Base-by-base conservation (phyloP, 1,284 basidiomycete species). In the Ceratobasidium sp. region DNA sequence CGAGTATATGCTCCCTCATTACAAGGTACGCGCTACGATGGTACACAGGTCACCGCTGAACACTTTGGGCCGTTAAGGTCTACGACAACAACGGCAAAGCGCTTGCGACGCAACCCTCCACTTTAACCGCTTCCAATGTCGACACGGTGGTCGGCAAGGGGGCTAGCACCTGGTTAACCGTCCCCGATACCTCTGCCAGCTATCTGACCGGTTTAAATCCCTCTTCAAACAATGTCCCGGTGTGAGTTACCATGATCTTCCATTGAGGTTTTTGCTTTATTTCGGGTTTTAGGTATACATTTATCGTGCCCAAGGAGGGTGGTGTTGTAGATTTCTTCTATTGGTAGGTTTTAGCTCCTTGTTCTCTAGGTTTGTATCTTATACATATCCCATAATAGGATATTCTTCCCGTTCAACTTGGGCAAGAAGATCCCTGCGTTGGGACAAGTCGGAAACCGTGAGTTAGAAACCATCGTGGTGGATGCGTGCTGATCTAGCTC, bases 321-420 rank as follows among this genome's bases (percentile, higher is more conserved):
- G 67, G 67, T 9, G 58, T 70, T 9, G 67, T 70, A 8, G 67
- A 70, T 28, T 48, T 70, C 44, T 70, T 70, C 56, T 70, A 70
- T n/a, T 70, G 67, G 67, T 70, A 28, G 2, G 67, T 21, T 28
- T 44, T 18, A 11, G 53, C 40, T 12, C 36, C 18, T 25, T 36
- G 11, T 3, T 40, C 40, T 51, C 23, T n/a, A 23, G 14, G 18
- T n/a, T 28, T 33, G 14, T 23, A 18, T 7, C 12, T 36, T 58
- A 40, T 12, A 2, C 23, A 30, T 16, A 11, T 3, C 28, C 3
- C 30, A 6, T 11, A 30, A 14, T 28, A 70, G 67, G 67, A 60
- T 70, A n/a, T 70, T 70, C 67, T 70, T 70, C 56, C 67, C 67
- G 28, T 70, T 33, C 44, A 70, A 70, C 42, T 40, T 70, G 8